Percentiles rank a stretch among this genome's conserved stretches.
Conservation (phyloP, 1,284 basidiomycete genomes). For the Heterobasidion parviporum region DNA sequence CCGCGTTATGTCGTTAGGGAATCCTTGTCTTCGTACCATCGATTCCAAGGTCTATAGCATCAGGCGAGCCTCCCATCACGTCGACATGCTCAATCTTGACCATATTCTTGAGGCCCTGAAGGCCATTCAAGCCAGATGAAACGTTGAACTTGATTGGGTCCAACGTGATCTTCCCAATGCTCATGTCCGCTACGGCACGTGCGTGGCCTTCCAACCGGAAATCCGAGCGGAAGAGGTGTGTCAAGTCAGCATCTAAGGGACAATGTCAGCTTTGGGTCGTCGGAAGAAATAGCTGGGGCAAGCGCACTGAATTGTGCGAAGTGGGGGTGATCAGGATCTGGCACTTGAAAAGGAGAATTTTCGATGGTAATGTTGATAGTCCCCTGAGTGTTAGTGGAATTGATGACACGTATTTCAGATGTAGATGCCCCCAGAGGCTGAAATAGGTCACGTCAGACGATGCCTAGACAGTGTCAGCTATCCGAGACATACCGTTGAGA, state of each 20-base stretch:
- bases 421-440: slow-evolving; percentile 54
- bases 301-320: slow-evolving; percentile 54
- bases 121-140: slow-evolving; percentile 53
- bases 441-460: slow-evolving; percentile 10
- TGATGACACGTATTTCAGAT: slow-evolving; percentile 43
- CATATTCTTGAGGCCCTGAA: slow-evolving; percentile 53
- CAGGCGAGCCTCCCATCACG: slow-evolving; percentile 59
- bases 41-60: slow-evolving; percentile 56
- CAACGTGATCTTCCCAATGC: slow-evolving; percentile 63
- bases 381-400: slow-evolving; percentile 53
- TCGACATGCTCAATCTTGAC: slow-evolving; percentile 60
- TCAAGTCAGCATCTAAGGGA: slow-evolving; percentile 40
- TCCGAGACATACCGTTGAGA: slow-evolving; percentile 38
- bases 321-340: slow-evolving; percentile 37
- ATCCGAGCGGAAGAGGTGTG: slow-evolving; percentile 32
- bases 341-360: slow-evolving; percentile 44
- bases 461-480: slow-evolving; percentile 4
- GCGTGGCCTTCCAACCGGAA: slow-evolving; percentile 63
- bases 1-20: neutral
- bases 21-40: slow-evolving; percentile 28
- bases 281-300: neutral
- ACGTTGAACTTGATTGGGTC: slow-evolving; percentile 73
- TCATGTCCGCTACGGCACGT: slow-evolving; percentile 56
- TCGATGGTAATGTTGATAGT: slow-evolving; percentile 59
- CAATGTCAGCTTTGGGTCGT: neutral